Evolutionary conservation across 2,329 filamentous ascomycete species (phyloP).

Genomic region (Grosmannia serpens): DNA sequence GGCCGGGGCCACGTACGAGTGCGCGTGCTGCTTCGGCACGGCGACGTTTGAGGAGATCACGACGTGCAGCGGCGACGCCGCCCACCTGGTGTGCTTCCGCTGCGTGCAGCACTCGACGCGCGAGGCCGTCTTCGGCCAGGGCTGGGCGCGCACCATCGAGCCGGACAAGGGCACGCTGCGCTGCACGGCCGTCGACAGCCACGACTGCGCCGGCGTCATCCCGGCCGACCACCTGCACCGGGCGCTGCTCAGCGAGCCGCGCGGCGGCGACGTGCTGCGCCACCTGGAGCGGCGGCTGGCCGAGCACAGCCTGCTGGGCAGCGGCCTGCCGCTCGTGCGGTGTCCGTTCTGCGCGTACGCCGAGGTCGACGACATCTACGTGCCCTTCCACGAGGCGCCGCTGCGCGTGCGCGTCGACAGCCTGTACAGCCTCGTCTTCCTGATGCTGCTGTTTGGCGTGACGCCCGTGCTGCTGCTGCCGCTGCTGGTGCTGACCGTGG

Average conservation of each 20-base stretch:
- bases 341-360: slow-evolving; percentile 91
- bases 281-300: slow-evolving; percentile 72
- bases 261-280: slow-evolving; percentile 58
- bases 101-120: slow-evolving; percentile 74
- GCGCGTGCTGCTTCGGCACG: slow-evolving; percentile 66
- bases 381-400: slow-evolving; percentile 40
- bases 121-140: slow-evolving; percentile 87
- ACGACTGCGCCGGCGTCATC: slow-evolving; percentile 65
- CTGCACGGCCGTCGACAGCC: slow-evolving; percentile 66
- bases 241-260: slow-evolving; percentile 58
- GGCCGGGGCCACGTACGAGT: slow-evolving; percentile 50
- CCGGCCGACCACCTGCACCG: slow-evolving; percentile 56
- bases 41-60: slow-evolving; percentile 63
- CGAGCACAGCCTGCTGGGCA: slow-evolving; percentile 62
- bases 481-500: slow-evolving; percentile 26
- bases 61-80: slow-evolving; percentile 46
- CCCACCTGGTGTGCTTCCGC: slow-evolving; percentile 64
- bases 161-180: slow-evolving; percentile 59
- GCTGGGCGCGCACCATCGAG: slow-evolving; percentile 74
- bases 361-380: slow-evolving; percentile 69
- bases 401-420: slow-evolving; percentile 46
- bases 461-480: slow-evolving; percentile 45
- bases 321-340: slow-evolving; percentile 61
- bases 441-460: slow-evolving; percentile 40
- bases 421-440: slow-evolving; percentile 34